These are phyloP conservation scores for Backusella morwellensis DNA, from an alignment of 192 early-diverging fungal species.

Conservation along the genomic window DNA sequence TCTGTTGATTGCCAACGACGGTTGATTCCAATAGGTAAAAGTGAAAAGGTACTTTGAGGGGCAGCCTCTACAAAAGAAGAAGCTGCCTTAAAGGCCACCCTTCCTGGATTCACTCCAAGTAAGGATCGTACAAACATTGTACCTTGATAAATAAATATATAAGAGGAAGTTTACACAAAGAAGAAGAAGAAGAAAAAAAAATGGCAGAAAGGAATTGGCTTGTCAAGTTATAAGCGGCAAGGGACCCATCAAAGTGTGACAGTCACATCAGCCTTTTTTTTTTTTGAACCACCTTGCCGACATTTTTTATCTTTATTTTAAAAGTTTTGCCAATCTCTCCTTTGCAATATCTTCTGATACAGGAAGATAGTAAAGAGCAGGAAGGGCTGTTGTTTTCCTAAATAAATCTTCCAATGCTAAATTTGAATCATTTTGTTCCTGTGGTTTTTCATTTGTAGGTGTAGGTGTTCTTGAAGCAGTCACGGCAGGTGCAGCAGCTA, in stretches of 20 bases:
- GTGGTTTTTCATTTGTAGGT: neutral
- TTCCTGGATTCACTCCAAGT: conserved; percentile 27
- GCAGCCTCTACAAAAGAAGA: conserved; percentile 9
- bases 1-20: conserved; percentile 31
- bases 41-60: conserved; percentile 23
- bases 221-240: conserved; percentile 3
- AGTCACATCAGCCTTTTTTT: neutral
- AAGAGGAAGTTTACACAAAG: neutral
- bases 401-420: conserved; percentile 33
- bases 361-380: conserved; percentile 33
- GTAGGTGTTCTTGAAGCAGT: conserved; percentile 1
- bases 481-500: conserved; percentile 3
- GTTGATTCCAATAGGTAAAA: conserved; percentile 18
- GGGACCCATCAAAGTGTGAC: neutral
- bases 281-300: too few relatives aligned
- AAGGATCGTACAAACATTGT: conserved; percentile 35
- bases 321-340: conserved; percentile 12
- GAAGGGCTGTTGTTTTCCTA: conserved; percentile 23
- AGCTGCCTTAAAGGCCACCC: conserved; percentile 12
- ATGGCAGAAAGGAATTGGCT: neutral
- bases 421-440: neutral
- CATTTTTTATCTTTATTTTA: neutral
- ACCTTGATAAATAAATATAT: neutral
- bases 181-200: neutral
- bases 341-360: conserved; percentile 19